These are phyloP conservation scores for Pleomassaria siparia DNA, from an alignment of 2,329 filamentous ascomycete genomes.

Conservation along the genomic window DNA sequence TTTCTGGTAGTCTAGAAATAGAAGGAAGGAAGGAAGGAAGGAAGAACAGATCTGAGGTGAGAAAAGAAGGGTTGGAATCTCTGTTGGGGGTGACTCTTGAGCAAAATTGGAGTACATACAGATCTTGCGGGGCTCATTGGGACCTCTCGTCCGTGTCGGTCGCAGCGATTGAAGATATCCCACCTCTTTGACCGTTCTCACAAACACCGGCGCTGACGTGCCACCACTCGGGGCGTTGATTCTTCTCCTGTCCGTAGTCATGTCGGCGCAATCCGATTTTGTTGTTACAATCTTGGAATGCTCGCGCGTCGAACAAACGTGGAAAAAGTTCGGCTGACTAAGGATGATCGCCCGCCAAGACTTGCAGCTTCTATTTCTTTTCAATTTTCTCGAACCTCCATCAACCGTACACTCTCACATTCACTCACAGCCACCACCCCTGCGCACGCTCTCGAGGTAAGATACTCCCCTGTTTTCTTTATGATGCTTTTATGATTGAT, in stretches of 20 bases:
- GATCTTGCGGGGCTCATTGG: slow-evolving; percentile 78
- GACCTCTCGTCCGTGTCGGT: slow-evolving; percentile 61
- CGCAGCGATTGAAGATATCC: slow-evolving; percentile 47
- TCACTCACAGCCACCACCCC: slow-evolving; percentile 16
- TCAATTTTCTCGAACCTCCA: slow-evolving; percentile 2
- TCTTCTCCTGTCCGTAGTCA: slow-evolving; percentile 70
- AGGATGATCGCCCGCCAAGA: neutral
- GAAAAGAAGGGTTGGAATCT: no score
- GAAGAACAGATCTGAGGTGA: slow-evolving; percentile 1
- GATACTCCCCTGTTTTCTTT: slow-evolving; percentile 10
- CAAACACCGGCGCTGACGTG: slow-evolving; percentile 74
- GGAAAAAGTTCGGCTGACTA: neutral
- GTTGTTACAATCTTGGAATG: no score
- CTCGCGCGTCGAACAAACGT: neutral
- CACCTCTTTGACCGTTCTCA: slow-evolving; percentile 51
- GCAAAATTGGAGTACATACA: slow-evolving; percentile 62
- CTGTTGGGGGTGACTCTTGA: no score
- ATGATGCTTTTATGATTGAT: slow-evolving; percentile 51
- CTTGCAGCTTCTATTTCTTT: neutral
- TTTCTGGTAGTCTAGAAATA: no score
- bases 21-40: slow-evolving; percentile 1
- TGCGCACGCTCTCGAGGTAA: slow-evolving; percentile 20
- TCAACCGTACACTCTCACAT: slow-evolving; percentile 14
- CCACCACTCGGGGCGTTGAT: slow-evolving; percentile 83
- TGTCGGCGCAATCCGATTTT: no score